phyloP scores from a whole-genome alignment of 257 asterid genomes.

The Cynanchum wilfordii region DNA sequence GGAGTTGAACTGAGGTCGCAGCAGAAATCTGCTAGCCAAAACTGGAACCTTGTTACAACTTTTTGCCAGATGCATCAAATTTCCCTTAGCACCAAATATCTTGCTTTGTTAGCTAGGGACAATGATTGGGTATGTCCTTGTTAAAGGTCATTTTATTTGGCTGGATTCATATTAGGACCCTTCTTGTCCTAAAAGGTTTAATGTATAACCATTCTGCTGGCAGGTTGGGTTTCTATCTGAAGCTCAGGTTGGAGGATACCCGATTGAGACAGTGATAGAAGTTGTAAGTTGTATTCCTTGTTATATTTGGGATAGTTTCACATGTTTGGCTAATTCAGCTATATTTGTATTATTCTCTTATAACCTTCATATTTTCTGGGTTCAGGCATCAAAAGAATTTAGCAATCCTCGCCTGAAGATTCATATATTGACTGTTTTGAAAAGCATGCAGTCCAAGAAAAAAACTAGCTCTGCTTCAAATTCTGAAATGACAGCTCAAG shows the following conservation, averaged over 20 bases:
- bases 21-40: conserved; percentile 85
- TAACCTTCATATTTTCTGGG: conserved; percentile 21
- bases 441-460: conserved; percentile 71
- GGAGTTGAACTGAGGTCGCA: conserved; percentile 83
- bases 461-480: conserved; percentile 42
- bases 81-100: conserved; percentile 88
- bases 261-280: conserved; percentile 72
- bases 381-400: conserved; percentile 86
- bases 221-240: conserved; percentile 97
- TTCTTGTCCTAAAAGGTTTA: neutral
- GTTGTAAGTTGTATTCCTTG: conserved; percentile 54
- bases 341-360: conserved; percentile 7
- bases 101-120: conserved; percentile 83
- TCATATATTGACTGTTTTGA: conserved; percentile 85
- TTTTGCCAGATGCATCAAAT: conserved; percentile 88
- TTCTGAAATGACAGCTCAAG: conserved; percentile 42
- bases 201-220: conserved; percentile 22
- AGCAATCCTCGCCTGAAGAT: conserved; percentile 70
- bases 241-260: conserved; percentile 87
- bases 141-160: neutral
- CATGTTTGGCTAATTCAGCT: conserved; percentile 7
- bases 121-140: conserved; percentile 84
- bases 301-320: neutral
- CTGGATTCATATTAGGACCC: neutral
- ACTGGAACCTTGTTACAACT: conserved; percentile 81